Evolutionary conservation across 257 asterid genomes (phyloP).

Genomic region (Rauvolfia tetraphylla): DNA sequence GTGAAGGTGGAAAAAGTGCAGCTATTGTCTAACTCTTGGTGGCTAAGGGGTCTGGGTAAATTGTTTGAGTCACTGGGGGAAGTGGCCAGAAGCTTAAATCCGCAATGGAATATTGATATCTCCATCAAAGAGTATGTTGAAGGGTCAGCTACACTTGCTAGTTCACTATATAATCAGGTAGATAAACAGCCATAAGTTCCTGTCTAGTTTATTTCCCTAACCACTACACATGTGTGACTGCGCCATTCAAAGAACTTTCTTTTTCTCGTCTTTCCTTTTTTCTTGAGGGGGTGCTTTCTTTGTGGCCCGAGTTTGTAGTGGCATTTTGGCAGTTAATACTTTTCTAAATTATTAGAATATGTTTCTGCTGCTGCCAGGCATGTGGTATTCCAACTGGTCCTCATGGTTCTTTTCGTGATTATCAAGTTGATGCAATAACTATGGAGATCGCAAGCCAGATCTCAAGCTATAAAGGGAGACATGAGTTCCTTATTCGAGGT

Average conservation of each 20-base stretch:
- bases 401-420: conserved; percentile 96
- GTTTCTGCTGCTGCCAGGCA: conserved; percentile 51
- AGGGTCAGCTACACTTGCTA: conserved; percentile 82
- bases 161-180: conserved; percentile 91
- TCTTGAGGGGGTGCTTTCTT: not conserved
- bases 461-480: conserved; percentile 42
- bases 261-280: too few relatives aligned
- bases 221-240: not conserved
- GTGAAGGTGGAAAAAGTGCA: conserved; percentile 71
- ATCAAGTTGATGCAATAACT: conserved; percentile 91
- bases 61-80: conserved; percentile 53
- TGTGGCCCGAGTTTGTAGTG: not conserved
- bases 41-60: conserved; percentile 62
- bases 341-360: conserved; percentile 1
- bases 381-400: conserved; percentile 96
- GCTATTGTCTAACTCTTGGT: conserved; percentile 71
- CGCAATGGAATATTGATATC: conserved; percentile 71
- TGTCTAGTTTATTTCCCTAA: not conserved
- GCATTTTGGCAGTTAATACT: not conserved
- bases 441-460: conserved; percentile 65
- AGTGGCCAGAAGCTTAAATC: conserved; percentile 67
- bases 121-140: conserved; percentile 80
- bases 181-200: conserved; percentile 12
- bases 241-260: not conserved
- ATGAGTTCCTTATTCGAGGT: conserved; percentile 56